Conservation (phyloP, 2,329 filamentous ascomycete species). For the Dothidotthia symphoricarpi region DNA sequence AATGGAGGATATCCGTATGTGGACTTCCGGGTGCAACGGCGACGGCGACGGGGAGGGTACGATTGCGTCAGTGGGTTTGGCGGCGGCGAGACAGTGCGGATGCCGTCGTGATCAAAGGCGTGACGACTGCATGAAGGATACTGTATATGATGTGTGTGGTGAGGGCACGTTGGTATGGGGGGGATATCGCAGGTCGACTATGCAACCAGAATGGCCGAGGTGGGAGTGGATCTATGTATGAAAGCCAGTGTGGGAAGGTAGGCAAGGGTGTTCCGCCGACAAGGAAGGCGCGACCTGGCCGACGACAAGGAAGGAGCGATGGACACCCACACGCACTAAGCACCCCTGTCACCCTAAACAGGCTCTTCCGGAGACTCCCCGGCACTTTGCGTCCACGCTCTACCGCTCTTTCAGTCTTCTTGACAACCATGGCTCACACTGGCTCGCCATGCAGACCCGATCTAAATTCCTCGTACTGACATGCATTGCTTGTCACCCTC, state of each 20-base stretch:
- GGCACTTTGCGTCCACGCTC: slow-evolving; percentile 20
- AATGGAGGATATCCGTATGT: too few species aligned
- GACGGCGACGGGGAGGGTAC: slow-evolving; percentile 14
- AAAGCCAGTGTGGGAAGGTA: slow-evolving; percentile 15
- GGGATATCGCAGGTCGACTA: too few species aligned
- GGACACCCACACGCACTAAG: too few species aligned
- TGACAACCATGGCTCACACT: too few species aligned
- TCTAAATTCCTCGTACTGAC: too few species aligned
- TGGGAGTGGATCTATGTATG: slow-evolving; percentile 26
- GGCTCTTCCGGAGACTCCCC: slow-evolving; percentile 18
- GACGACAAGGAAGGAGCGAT: not conserved
- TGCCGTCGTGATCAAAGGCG: slow-evolving; percentile 23
- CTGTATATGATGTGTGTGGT: not conserved
- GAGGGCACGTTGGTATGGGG: slow-evolving; percentile 2
- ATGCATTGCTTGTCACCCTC: too few species aligned
- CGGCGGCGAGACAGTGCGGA: slow-evolving; percentile 16
- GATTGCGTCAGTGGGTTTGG: slow-evolving; percentile 23
- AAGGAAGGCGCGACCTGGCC: slow-evolving; percentile 20
- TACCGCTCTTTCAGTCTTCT: slow-evolving; percentile 13
- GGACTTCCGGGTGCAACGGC: slow-evolving; percentile 10
- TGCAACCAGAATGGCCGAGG: slow-evolving; percentile 6
- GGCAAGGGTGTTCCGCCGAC: slow-evolving; percentile 15
- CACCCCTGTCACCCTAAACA: not conserved
- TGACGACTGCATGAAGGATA: slow-evolving; percentile 19
- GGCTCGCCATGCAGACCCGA: too few species aligned